Conservation (phyloP, 495 filamentous ascomycete genomes). For the Poronia punctata region DNA sequence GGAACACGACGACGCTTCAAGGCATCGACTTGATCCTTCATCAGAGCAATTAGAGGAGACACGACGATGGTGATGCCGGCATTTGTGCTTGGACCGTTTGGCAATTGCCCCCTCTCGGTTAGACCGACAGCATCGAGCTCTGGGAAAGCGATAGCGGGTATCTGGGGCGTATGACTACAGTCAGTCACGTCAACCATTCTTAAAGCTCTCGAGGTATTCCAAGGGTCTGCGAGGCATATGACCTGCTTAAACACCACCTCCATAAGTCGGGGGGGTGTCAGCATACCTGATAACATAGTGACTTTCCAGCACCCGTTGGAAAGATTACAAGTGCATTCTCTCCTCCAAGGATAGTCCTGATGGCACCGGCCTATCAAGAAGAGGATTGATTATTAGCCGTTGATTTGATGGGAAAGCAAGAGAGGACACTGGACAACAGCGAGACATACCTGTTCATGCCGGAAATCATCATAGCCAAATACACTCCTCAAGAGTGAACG, state of each 20-base stretch:
- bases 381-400: not conserved
- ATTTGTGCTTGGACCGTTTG: too few relatives aligned
- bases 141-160: constrained; percentile 49
- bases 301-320: constrained; percentile 55
- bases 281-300: constrained; percentile 42
- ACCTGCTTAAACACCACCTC: too few relatives aligned
- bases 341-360: constrained; percentile 40
- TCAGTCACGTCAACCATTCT: not conserved
- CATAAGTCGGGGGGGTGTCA: not conserved
- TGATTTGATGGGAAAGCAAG: not conserved
- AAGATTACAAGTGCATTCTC: constrained; percentile 49
- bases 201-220: too few relatives aligned
- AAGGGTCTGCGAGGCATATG: too few relatives aligned
- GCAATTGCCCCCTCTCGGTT: too few relatives aligned
- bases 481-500: constrained; percentile 30
- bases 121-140: constrained; percentile 30
- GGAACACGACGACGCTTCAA: constrained; percentile 38
- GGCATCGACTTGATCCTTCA: constrained; percentile 54
- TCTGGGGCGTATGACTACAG: constrained; percentile 30
- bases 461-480: constrained; percentile 43
- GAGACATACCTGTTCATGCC: constrained; percentile 42
- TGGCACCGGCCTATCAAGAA: constrained; percentile 28
- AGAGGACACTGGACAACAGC: not conserved
- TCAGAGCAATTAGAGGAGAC: constrained; percentile 49
- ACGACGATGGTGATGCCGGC: constrained; percentile 47